A percentile compares a stretch with the other conserved stretches of the same genome.
Evolutionary conservation across 2,329 filamentous ascomycete genomes (phyloP).

Genomic region (Beauveria scarabaeidicola): DNA sequence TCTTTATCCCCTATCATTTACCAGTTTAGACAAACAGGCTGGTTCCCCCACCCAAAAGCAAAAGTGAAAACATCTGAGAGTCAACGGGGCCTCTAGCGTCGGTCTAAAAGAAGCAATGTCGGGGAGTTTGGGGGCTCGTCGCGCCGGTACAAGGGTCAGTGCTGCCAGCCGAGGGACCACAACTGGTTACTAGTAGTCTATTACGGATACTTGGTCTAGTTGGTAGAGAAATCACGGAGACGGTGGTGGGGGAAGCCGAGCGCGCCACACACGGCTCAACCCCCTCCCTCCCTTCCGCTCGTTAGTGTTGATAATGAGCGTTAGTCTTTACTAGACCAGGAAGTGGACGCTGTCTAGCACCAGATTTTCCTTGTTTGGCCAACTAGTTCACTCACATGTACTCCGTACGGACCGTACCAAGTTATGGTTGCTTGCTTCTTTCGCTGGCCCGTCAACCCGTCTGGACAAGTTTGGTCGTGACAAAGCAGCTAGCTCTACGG

Average conservation of each 20-base stretch:
- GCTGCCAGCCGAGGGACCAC: neutral
- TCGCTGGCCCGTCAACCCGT: neutral
- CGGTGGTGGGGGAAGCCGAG: neutral
- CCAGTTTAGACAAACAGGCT: neutral
- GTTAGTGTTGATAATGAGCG: neutral
- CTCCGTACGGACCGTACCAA: too few species aligned
- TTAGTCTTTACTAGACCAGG: neutral
- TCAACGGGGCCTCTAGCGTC: neutral
- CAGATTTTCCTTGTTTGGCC: neutral
- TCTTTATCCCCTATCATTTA: neutral
- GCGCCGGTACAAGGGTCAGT: neutral
- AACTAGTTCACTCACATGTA: neutral
- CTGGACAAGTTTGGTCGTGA: neutral
- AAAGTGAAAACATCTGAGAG: constrained; percentile 8
- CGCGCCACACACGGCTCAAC: constrained; percentile 1
- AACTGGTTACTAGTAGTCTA: too few species aligned
- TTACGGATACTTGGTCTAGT: too few species aligned
- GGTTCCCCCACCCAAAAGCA: constrained; percentile 2
- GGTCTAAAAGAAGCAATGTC: constrained; percentile 7
- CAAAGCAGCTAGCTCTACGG: neutral
- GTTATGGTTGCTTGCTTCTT: constrained; percentile 5
- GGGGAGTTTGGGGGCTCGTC: neutral
- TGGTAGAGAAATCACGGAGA: too few species aligned
- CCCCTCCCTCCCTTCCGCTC: neutral
- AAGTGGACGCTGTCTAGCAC: neutral